Evolutionary conservation across 345 rosid genomes (phyloP), one percentile per base, ranked within the genome.

Genomic region (Sapria himalayana): DNA sequence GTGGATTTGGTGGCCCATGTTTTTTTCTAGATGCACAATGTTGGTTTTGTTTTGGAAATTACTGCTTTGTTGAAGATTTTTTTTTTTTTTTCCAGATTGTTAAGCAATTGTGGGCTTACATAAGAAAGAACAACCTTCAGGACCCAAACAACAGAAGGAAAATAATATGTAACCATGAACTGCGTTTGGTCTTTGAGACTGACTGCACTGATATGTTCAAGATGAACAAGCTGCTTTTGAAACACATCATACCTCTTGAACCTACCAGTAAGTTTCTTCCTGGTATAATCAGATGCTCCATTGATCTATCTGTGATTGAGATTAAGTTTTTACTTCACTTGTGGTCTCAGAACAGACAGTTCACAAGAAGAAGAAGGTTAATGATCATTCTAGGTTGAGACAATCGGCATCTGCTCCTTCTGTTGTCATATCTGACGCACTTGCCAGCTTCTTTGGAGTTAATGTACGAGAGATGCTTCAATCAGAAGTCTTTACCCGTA

Each of bases 181-280:
- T 59, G 49, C 64, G 64, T 33, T 14, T 59, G 50, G 59, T 54
- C 20, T 59, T 59, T 11, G 64, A 59, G 46, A 59, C 64, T 4
- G 64, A 59, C 36, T 53, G 59, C 32, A 59, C 64, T 31, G 64
- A 59, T 47, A 59, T 59, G 64, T 59, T 59, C 55, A 59, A 53
- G 59, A 59, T 59, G 64, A 59, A 59, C 41, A 59, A 59, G 54
- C 29, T 59, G 29, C 36, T 59, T 11, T 40, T 59, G 21, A 59
- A 59, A 36, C 64, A 59, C 41, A 59, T 59, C 36, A 33, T 43
- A 18, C 43, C 59, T 9, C 41, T 59, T 20, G 64, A 59, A 35
- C 64, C 59, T 9, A 48, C 54, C 2, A 53, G 64, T 59, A 48
- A 23, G 59, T 39, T 9, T 39, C 19, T 17, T 9, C 19, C n/a